Base-by-base conservation (phyloP, 2,329 filamentous ascomycete genomes). In the Mollisiaceae sp. region DNA sequence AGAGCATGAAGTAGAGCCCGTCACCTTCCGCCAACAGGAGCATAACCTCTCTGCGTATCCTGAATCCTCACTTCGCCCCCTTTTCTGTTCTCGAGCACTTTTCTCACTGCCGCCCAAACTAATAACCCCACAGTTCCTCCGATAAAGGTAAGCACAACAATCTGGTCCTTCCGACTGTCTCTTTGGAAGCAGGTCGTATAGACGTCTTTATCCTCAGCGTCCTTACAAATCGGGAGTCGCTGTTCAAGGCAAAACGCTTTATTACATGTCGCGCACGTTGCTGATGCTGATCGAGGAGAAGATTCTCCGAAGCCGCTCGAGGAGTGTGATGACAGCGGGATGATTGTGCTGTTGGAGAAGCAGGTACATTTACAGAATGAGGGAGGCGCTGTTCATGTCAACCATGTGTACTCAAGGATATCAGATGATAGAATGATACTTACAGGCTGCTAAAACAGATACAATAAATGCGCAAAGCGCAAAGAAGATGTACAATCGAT, bases 281-380 rank as follows among this genome's bases (percentile, higher is more conserved):
- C 81, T 79, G 68, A 79, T 66, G 71, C 78, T 73, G 73, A 80
- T 77, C 62, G 72, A 20, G 72, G 59, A 9, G 65, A 43, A 22
- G 65, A 32, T 57, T 70, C 69, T 9, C 71, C 62, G 18, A 65
- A 60, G 20, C 47, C 69, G 57, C 71, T 69, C 60, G 73, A 71
- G 65, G 65, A 71, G 68, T 69, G 75, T 65, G 67, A 75, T 67
- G 72, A 84, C 11, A 89, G 82, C 15, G 84, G 82, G 74, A 90
- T 88, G 73, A 90, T 88, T 70, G 86, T 89, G 81, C 85, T 88
- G 79, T 90, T 89, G 71, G 85, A 86, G 79, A 88, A 88, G 79
- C 87, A 90, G 71, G 86, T 89, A 79, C 87, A 90, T 82, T 90
- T 90, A 82, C 87, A 90, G 76, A 89, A 90, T 1, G 85, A 86